These are phyloP conservation scores for Candolleomyces efflorescens DNA, from an alignment of 768 basidiomycete genomes.

Conservation along the genomic window DNA sequence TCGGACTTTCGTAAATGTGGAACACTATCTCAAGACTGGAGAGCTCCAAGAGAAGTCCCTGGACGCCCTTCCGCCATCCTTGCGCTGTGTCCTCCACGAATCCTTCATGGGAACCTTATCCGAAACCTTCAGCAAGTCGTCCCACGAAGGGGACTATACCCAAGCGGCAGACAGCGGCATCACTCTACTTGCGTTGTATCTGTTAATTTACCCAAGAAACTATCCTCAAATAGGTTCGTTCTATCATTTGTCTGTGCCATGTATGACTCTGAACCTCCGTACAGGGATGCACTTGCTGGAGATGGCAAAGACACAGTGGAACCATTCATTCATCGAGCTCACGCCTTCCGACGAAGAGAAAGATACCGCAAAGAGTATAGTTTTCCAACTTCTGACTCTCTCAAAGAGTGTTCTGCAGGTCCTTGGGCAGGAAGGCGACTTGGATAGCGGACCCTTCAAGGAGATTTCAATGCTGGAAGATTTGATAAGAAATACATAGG, in stretches of 20 bases:
- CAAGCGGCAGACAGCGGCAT: slow-evolving; percentile 51
- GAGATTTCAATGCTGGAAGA: slow-evolving; percentile 45
- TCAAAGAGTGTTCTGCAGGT: slow-evolving; percentile 33
- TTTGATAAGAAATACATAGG: slow-evolving; percentile 20
- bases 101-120: slow-evolving; percentile 54
- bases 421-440: slow-evolving; percentile 61
- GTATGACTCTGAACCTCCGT: neutral
- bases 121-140: slow-evolving; percentile 61
- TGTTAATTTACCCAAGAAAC: slow-evolving; percentile 65
- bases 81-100: slow-evolving; percentile 49
- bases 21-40: slow-evolving; percentile 13
- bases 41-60: slow-evolving; percentile 26
- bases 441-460: slow-evolving; percentile 47
- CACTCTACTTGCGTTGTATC: slow-evolving; percentile 61
- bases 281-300: slow-evolving; percentile 75
- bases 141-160: slow-evolving; percentile 59
- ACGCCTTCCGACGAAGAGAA: neutral
- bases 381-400: slow-evolving; percentile 3
- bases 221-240: slow-evolving; percentile 78
- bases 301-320: slow-evolving; percentile 76
- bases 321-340: slow-evolving; percentile 22
- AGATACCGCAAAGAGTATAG: neutral
- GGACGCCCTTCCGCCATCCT: slow-evolving; percentile 33
- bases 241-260: neutral
- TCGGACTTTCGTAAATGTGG: slow-evolving; percentile 34